Base-by-base conservation (phyloP, 768 basidiomycete genomes). In the Leccinum rimulosum region DNA sequence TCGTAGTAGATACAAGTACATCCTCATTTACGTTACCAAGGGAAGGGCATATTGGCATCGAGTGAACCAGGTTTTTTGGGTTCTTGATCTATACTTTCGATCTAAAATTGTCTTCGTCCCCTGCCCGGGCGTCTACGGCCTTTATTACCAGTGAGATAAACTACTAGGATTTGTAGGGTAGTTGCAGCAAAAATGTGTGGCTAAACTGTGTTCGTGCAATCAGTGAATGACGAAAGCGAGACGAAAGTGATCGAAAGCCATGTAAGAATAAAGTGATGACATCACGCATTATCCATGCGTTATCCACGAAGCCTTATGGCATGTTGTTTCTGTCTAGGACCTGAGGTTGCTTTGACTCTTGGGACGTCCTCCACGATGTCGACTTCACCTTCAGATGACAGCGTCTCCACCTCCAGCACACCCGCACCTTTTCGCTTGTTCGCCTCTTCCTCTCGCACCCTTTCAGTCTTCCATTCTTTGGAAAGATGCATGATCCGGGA, bases 401-500 rank as follows among this genome's bases (percentile, higher is more conserved):
- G 22, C 7, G 43, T 54, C 15, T 68, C 70, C 4, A 61, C 58
- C 17, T 66, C 67, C 48, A 58, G 7, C 5, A 25, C 56, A 22
- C 56, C 59, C 11, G 63, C 63, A 47, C 68, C 63, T 27, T 71
- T 70, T n/a, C 61, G 67, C 48, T 74, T 74, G 40, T 67, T 72
- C 40, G 56, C 63, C 22, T 66, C 70, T 57, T 74, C 73, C 57
- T 68, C 74, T 66, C 77, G 75, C 47, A 69, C 69, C 80, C 19
- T 45, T 38, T 74, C 73, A 52, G 74, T 73, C 67, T 78, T 80
- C 82, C 85, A 88, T 17, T 79, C 75, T 25, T 68, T 64, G n/a
- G 88, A 86, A 28, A 89, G 74, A 3, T 66, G 55, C 8, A 64
- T 55, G 30, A 88, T 84, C 8, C 75, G 75, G 3, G 61, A 62